Evolutionary conservation across 257 asterid species (phyloP).

Genomic region (Phtheirospermum japonicum): DNA sequence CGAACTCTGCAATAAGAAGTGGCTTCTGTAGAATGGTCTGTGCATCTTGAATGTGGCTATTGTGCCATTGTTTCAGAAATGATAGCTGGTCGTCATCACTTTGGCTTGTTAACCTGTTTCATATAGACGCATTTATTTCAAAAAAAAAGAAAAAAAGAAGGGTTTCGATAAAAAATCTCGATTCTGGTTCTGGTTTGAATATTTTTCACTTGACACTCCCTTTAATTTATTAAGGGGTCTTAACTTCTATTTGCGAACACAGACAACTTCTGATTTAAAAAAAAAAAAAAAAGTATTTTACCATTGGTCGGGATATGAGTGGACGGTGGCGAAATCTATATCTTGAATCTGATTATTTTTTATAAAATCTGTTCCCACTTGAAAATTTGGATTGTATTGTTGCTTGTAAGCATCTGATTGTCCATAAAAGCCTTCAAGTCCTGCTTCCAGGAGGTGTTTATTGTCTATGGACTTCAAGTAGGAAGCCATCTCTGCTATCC

Average conservation of each 20-base stretch:
- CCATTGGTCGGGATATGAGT: conserved; percentile 93
- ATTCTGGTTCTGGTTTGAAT: too few species aligned
- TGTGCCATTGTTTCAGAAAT: conserved; percentile 52
- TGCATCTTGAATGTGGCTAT: conserved; percentile 53
- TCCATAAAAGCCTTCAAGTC: conserved; percentile 87
- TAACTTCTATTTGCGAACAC: neutral
- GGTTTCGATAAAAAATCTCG: neutral
- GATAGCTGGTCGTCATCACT: conserved; percentile 48
- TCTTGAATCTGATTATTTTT: conserved; percentile 62
- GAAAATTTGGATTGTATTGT: conserved; percentile 47
- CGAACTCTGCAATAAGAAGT: conserved; percentile 57
- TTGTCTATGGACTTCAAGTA: conserved; percentile 75
- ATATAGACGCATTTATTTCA: neutral
- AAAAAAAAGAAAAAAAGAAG: neutral
- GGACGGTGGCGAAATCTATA: conserved; percentile 85
- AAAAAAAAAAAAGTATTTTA: conserved; percentile 16
- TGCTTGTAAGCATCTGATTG: conserved; percentile 52
- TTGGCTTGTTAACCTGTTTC: conserved; percentile 40
- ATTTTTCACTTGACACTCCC: too few species aligned
- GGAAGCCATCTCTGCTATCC: conserved; percentile 88
- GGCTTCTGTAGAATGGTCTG: conserved; percentile 49
- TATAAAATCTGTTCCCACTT: conserved; percentile 78
- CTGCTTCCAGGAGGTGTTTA: conserved; percentile 71
- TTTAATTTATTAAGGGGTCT: too few species aligned
- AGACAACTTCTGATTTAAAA: too few species aligned